Percentiles rank a stretch among this genome's conserved stretches.
Evolutionary conservation across 768 basidiomycete species (phyloP).

Genomic region (Phallus indusiatus): DNA sequence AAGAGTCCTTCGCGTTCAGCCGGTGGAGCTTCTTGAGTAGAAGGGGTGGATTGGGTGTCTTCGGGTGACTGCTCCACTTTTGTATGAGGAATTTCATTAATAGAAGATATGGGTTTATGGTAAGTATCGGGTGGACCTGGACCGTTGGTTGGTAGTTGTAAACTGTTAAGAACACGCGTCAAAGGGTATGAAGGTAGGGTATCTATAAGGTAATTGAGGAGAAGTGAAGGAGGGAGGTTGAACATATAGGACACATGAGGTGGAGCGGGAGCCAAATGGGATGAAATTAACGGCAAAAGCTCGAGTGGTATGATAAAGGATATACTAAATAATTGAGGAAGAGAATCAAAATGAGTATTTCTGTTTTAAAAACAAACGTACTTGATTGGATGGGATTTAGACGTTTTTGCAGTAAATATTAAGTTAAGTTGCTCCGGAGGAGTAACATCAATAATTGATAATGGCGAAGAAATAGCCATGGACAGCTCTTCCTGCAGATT

Average conservation of each 20-base stretch:
- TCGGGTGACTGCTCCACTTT: background rate
- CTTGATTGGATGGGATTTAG: conserved; percentile 79
- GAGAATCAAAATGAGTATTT: background rate
- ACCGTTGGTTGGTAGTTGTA: background rate
- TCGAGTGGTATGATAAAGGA: conserved; percentile 56
- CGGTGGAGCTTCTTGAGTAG: background rate
- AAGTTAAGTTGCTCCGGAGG: conserved; percentile 9
- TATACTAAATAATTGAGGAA: conserved; percentile 31
- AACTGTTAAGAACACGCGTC: background rate
- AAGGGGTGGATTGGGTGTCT: background rate
- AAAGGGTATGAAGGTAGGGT: conserved; percentile 1
- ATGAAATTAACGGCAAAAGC: conserved; percentile 42
- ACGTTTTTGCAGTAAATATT: conserved; percentile 47
- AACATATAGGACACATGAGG: conserved; percentile 33
- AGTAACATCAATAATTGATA: conserved; percentile 20
- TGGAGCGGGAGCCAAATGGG: conserved; percentile 26
- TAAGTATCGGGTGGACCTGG: background rate
- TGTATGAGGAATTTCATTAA: background rate
- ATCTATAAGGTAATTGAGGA: conserved; percentile 27
- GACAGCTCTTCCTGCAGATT: conserved; percentile 40
- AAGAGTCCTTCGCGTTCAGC: background rate
- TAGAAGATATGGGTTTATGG: background rate
- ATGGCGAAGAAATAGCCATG: conserved; percentile 42
- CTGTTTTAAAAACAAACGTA: conserved; percentile 23
- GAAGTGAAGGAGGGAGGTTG: conserved; percentile 33